Percentiles rank a stretch among this genome's conserved stretches.
Conservation (phyloP, 2,329 filamentous ascomycete species). For the Pleoardoris graminearum region DNA sequence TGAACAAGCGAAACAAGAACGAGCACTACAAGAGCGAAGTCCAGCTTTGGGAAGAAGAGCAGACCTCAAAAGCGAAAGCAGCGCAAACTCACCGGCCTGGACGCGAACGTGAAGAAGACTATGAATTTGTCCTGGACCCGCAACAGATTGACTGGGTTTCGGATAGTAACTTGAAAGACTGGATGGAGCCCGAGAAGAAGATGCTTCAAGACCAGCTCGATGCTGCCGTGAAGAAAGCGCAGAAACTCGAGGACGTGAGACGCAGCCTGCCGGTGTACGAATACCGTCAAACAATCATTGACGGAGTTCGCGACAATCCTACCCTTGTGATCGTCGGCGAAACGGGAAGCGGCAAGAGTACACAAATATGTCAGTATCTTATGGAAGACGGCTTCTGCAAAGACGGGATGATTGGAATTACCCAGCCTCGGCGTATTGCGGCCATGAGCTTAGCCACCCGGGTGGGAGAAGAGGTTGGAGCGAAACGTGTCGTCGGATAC, state of each 20-base stretch:
- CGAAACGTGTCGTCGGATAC: conserved; percentile 94
- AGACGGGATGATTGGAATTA: conserved; percentile 86
- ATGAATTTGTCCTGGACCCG: conserved; percentile 92
- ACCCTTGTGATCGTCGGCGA: conserved; percentile 91
- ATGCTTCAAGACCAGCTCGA: conserved; percentile 80
- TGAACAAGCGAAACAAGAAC: conserved; percentile 84
- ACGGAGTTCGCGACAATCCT: conserved; percentile 86
- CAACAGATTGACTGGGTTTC: conserved; percentile 78
- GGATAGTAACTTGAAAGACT: conserved; percentile 69
- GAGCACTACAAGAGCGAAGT: conserved; percentile 92
- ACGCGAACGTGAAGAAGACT: conserved; percentile 76
- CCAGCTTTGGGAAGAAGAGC: conserved; percentile 94
- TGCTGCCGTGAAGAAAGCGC: conserved; percentile 83
- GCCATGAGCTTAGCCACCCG: conserved; percentile 86
- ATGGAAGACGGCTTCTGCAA: conserved; percentile 68
- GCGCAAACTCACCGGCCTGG: conserved; percentile 61
- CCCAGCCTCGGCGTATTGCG: conserved; percentile 90
- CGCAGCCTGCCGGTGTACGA: background rate
- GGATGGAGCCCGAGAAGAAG: conserved; percentile 77
- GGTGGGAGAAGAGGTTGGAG: no score
- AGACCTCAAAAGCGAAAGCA: conserved; percentile 77
- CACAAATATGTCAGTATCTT: conserved; percentile 90
- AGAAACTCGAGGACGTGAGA: conserved; percentile 62
- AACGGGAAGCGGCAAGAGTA: conserved; percentile 94
- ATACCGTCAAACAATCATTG: conserved; percentile 34